Base-by-base conservation (phyloP, 495 filamentous ascomycete genomes). In the Sporormia fimetaria region DNA sequence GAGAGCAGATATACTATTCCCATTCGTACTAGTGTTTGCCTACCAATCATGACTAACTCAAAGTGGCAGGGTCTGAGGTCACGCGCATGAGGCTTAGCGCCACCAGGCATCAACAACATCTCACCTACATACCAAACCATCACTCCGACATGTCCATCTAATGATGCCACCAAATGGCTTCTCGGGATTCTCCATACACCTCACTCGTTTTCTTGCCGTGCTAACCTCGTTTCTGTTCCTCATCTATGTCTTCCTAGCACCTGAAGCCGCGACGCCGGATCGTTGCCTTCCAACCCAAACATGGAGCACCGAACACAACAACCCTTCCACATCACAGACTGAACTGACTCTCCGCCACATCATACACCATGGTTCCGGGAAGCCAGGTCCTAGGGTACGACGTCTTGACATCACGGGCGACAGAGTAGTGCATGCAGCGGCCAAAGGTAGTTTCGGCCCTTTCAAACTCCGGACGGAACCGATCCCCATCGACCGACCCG, bases 401-500 rank as follows among this genome's bases (percentile, higher is more conserved):
- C 10, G 39, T 18, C 39, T 42, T 24, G 39, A 42, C 15, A 17
- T 42, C 12, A 23, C 3, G 7, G 3, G 12, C 9, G 29, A 40
- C 12, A 40, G 11, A 21, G 15, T n/a, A 9, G 31, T 12, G 12
- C 10, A 37, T 9, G 24, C 22, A 28, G 24, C 8, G 8, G 31
- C 33, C 3, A 14, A 9, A 2, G 17, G 1, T 16, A 21, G 20
- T 32, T 32, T 16, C 33, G 45, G 11, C 37, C 38, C 3, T 49
- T 49, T 26, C 25, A 24, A 4, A 38, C n/a, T 49, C 31, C 36
- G 33, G 24, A 42, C 38, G 10, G 12, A 31, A 1, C 12, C 37
- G n/a, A 11, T 49, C 12, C 14, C 10, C 22, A 49, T 49, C 15
- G 45, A 49, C 15, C 26, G 33, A 33, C 38, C 45, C 9, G 32